Conservation (phyloP, 2,329 filamentous ascomycete genomes). For the Calonectria henricotiae region DNA sequence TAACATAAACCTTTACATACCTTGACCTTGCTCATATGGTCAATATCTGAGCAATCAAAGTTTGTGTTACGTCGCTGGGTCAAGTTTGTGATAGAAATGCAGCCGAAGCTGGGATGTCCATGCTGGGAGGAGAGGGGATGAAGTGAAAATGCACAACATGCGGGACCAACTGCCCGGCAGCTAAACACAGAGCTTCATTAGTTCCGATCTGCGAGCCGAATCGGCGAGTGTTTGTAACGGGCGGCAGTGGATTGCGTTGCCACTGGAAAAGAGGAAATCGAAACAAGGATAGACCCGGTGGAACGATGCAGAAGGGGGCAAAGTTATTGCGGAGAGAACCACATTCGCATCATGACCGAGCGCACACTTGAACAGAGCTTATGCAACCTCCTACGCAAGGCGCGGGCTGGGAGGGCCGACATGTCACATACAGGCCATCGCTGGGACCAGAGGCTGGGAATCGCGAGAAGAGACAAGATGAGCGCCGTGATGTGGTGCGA, state of each 20-base stretch:
- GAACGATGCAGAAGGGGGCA: background rate
- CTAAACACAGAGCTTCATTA: conserved; percentile 17
- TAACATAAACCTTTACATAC: conserved; percentile 19
- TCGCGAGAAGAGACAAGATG: conserved; percentile 38
- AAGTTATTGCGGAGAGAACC: conserved; percentile 12
- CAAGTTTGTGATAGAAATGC: conserved; percentile 3
- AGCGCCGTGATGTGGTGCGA: conserved; percentile 3
- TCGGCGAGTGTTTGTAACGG: conserved; percentile 6
- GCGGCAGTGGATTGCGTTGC: conserved; percentile 20
- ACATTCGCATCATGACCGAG: conserved; percentile 26
- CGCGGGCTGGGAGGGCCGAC: conserved; percentile 10
- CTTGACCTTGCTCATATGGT: conserved; percentile 17
- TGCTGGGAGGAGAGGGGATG: background rate
- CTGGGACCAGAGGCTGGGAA: background rate
- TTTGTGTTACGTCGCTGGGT: conserved; percentile 6
- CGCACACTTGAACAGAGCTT: conserved; percentile 17
- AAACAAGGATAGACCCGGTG: conserved; percentile 31
- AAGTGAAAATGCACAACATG: conserved; percentile 24
- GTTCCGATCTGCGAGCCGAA: conserved; percentile 27
- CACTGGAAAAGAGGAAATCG: conserved; percentile 1
- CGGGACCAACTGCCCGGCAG: conserved; percentile 20
- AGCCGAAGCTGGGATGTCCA: conserved; percentile 12
- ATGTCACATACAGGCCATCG: conserved; percentile 11
- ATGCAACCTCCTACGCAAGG: conserved; percentile 8
- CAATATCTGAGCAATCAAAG: conserved; percentile 8